Conservation (phyloP, 257 asterid species). For the Ligustrum vulgare region DNA sequence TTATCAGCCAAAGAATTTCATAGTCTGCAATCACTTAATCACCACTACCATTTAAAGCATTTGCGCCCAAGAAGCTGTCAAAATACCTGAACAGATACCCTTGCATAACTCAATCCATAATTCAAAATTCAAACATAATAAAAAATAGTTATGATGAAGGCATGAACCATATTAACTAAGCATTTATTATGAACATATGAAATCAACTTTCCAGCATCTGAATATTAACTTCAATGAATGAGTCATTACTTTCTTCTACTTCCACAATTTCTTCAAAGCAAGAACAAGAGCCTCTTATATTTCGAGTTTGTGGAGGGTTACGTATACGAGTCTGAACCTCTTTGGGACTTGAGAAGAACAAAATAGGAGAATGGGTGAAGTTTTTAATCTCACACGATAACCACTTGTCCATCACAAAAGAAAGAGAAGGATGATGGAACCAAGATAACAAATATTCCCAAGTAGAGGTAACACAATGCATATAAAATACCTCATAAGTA, state of each 20-base stretch:
- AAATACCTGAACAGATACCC: constrained; percentile 88
- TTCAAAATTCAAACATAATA: constrained; percentile 34
- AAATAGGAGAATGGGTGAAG: neutral
- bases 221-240: neutral
- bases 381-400: neutral
- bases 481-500: neutral
- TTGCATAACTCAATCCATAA: constrained; percentile 51
- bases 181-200: neutral
- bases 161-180: neutral
- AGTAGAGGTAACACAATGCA: neutral
- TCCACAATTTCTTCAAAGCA: neutral
- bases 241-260: neutral
- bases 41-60: constrained; percentile 94
- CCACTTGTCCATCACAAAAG: neutral
- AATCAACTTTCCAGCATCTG: neutral
- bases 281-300: neutral
- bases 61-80: constrained; percentile 96
- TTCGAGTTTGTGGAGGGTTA: neutral
- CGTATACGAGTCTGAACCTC: neutral
- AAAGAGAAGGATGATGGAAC: neutral
- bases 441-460: neutral
- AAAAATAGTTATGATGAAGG: constrained; percentile 10
- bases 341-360: neutral
- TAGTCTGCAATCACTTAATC: constrained; percentile 88
- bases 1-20: constrained; percentile 84